Percentiles rank a stretch among this genome's conserved stretches.
phyloP scores from a whole-genome alignment of 352 stramenopile species.

The Globisporangium parvum region DNA sequence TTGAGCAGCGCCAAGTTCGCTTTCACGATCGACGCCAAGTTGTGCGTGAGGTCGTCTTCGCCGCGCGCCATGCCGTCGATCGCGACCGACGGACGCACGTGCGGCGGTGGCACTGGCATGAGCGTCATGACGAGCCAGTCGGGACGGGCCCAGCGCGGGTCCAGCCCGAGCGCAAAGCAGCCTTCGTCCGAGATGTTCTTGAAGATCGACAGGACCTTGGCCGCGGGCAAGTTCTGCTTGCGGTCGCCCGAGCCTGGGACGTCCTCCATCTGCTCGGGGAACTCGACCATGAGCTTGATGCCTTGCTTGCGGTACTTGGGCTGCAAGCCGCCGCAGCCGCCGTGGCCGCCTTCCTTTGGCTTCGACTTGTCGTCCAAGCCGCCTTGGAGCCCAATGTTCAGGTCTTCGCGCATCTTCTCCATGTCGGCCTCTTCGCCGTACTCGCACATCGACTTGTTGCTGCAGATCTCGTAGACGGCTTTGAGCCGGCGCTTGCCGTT shows the following conservation, averaged over 20 bases:
- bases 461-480: constrained; percentile 93
- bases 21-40: constrained; percentile 98
- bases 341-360: constrained; percentile 73
- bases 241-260: constrained; percentile 92
- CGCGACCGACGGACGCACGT: constrained; percentile 96
- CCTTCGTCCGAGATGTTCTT: constrained; percentile 98
- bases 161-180: constrained; percentile 91
- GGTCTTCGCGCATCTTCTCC: constrained; percentile 86
- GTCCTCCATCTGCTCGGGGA: constrained; percentile 93
- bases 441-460: constrained; percentile 86
- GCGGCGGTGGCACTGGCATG: constrained; percentile 96
- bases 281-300: constrained; percentile 94
- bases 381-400: constrained; percentile 81
- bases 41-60: constrained; percentile 98
- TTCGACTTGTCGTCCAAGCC: constrained; percentile 81
- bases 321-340: constrained; percentile 80
- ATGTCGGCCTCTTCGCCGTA: constrained; percentile 82
- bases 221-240: constrained; percentile 95
- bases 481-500: constrained; percentile 90
- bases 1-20: constrained; percentile 95
- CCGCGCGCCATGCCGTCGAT: constrained; percentile 91
- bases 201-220: constrained; percentile 94
- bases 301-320: constrained; percentile 96
- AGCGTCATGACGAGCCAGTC: constrained; percentile 99
- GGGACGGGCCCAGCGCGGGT: constrained; percentile 92